phyloP scores from a whole-genome alignment of 495 filamentous ascomycete species.

The Penicillium verhagenii region DNA sequence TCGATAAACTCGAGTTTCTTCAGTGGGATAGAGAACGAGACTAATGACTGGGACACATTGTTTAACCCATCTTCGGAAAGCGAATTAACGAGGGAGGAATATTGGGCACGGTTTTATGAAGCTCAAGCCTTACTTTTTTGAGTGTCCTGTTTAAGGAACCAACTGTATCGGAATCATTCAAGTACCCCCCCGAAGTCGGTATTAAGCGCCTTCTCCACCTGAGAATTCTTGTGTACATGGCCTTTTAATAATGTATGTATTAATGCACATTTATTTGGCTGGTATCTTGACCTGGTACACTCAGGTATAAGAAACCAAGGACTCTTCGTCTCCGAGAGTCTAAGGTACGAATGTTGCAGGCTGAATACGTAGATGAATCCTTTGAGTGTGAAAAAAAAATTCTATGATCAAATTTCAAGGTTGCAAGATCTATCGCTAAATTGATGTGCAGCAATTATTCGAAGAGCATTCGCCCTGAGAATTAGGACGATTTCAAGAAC shows the following conservation, averaged over 20 bases:
- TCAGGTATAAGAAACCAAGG: no score
- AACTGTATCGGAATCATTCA: no score
- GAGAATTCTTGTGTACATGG: no score
- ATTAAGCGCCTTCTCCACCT: not conserved
- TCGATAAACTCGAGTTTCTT: not conserved
- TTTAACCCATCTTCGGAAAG: not conserved
- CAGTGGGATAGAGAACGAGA: not conserved
- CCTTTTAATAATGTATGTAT: no score
- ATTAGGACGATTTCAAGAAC: slow-evolving; percentile 31
- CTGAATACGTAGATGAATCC: no score
- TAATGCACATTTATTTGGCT: no score
- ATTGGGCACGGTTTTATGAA: not conserved
- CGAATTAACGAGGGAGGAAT: not conserved
- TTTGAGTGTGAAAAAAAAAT: not conserved
- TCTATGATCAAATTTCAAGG: not conserved
- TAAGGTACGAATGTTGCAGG: no score
- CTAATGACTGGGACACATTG: not conserved
- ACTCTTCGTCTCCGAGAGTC: no score
- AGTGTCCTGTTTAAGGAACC: not conserved
- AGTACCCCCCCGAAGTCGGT: not conserved
- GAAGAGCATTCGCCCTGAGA: not conserved
- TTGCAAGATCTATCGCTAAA: not conserved
- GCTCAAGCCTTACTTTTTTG: not conserved
- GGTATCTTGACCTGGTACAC: no score
- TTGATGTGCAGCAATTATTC: not conserved